A percentile compares a stretch with the other conserved stretches of the same genome.
Conservation (phyloP, 306 rosid species). For the Oxytropis ochrocephala region DNA sequence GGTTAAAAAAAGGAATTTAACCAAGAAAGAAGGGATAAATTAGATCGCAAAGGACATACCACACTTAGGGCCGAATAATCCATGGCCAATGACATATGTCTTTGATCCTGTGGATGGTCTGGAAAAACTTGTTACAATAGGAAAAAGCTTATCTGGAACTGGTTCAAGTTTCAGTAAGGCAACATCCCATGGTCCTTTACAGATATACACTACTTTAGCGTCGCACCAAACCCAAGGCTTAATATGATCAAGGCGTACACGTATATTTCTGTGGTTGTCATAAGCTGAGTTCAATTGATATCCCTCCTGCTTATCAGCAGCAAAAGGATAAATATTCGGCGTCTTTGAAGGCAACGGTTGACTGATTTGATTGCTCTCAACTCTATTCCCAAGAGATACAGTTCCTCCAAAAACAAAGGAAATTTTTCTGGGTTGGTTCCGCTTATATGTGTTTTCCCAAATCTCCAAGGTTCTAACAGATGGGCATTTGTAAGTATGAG, state of each 20-base stretch:
- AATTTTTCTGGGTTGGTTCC: conserved; percentile 25
- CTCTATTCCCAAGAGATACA: conserved; percentile 13
- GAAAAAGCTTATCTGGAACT: conserved; percentile 60
- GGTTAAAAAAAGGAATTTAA: conserved; percentile 1
- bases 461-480: conserved; percentile 89
- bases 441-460: conserved; percentile 51
- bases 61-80: conserved; percentile 85
- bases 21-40: conserved; percentile 7
- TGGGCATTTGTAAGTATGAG: conserved; percentile 94
- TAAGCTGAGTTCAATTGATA: conserved; percentile 28
- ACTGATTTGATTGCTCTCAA: conserved; percentile 25
- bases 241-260: conserved; percentile 69
- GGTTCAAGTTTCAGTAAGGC: conserved; percentile 74
- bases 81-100: conserved; percentile 83
- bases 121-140: conserved; percentile 50
- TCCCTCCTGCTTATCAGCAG: conserved; percentile 30
- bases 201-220: conserved; percentile 69
- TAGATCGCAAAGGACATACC: conserved; percentile 40
- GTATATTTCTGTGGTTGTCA: conserved; percentile 43
- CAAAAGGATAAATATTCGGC: conserved; percentile 23
- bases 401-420: conserved; percentile 28
- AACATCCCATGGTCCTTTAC: conserved; percentile 91
- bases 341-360: conserved; percentile 18
- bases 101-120: conserved; percentile 72
- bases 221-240: conserved; percentile 76